Evolutionary conservation across 495 filamentous ascomycete species (phyloP), one percentile per base, ranked within the genome.

Genomic region (Durotheca rogersii): DNA sequence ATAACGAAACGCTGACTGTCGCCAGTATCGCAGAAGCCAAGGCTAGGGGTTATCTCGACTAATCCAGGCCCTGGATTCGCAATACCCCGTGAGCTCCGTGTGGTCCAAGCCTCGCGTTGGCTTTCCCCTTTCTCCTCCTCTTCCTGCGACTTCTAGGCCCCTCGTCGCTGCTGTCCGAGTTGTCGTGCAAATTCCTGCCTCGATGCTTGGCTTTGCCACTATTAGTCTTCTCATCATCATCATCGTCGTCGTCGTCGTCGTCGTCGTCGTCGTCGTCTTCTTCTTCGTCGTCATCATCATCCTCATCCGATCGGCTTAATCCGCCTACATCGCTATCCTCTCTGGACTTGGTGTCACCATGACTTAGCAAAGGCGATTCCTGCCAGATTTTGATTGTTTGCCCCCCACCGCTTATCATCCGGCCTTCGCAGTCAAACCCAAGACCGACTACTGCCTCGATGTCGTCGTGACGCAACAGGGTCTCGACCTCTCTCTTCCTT

Each of bases 401-500:
- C 2, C 90, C 90, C 41, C 90, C 90, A 29, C 88, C 90, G 65
- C 83, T 90, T 41, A 95, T 86, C 80, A 96, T 81, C 39, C 90
- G 78, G 41, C 89, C 86, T 36, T 83, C 81, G 36, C 85, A 85
- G 67, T 95, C 90, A 56, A 94, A 94, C 14, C 80, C 85, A 10
- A 96, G 56, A 7, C 80, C 81, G 6, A 90, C 78, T 10, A 95
- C 88, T 12, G 84, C 83, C 60, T 95, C 90, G 12, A 90, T 69
- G 51, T 94, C 90, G 63, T 95, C 86, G 67, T 96, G 90, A 64
- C 76, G 74, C 33, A 90, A 67, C 37, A 74, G 67, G n/a, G 51
- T 53, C 9, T 72, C 62, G 7, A 76, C 67, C 36, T 75, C 73
- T 34, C 74, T 59, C 21, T 46, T 62, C 36, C 63, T 66, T 27